These are phyloP conservation scores for Zygosaccharomyces lentus DNA, from an alignment of 805 yeast species.

Conservation along the genomic window DNA sequence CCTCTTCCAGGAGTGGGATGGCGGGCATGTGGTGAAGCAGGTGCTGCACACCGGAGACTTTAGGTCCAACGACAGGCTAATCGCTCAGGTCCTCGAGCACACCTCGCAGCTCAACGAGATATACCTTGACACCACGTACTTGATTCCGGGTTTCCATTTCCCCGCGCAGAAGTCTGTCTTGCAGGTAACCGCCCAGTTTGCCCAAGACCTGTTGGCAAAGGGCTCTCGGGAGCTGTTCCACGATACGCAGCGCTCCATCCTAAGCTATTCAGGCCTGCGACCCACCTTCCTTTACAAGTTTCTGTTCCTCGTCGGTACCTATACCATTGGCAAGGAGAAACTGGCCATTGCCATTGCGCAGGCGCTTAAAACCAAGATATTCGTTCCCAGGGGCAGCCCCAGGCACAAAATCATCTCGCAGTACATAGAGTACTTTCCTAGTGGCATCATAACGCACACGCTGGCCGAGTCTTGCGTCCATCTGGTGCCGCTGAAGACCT, in stretches of 20 bases:
- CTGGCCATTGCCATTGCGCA: constrained; percentile 66
- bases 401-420: constrained; percentile 45
- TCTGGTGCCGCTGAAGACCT: constrained; percentile 62
- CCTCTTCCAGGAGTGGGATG: constrained; percentile 48
- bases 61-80: constrained; percentile 56
- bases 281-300: constrained; percentile 12
- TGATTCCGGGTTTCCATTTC: constrained; percentile 68
- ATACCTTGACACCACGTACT: constrained; percentile 88
- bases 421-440: constrained; percentile 43
- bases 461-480: constrained; percentile 58
- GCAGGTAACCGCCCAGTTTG: constrained; percentile 51
- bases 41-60: constrained; percentile 90
- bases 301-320: constrained; percentile 65
- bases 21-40: constrained; percentile 12
- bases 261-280: constrained; percentile 34
- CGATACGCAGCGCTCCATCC: constrained; percentile 33
- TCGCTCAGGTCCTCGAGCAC: constrained; percentile 36
- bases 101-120: constrained; percentile 47
- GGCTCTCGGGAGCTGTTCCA: constrained; percentile 22
- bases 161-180: constrained; percentile 75
- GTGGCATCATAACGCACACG: constrained; percentile 41
- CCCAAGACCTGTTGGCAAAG: constrained; percentile 37
- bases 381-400: constrained; percentile 33
- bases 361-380: constrained; percentile 49
- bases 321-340: constrained; percentile 89